Percentiles rank a stretch among this genome's conserved stretches.
phyloP scores from a whole-genome alignment of 1,139 yeast genomes.

The Geotrichum klebahnii region DNA sequence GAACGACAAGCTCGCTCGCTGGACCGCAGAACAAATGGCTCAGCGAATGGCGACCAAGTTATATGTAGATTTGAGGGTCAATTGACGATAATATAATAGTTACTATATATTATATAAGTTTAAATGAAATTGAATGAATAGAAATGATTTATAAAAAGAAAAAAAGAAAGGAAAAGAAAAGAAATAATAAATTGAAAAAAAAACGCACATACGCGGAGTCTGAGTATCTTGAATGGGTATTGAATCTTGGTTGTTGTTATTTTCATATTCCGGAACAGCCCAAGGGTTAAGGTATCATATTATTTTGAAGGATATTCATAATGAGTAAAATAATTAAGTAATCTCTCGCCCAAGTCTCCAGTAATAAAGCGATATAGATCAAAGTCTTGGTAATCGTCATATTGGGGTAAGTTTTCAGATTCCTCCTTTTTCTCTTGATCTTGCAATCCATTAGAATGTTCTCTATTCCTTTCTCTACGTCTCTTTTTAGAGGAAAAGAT shows the following conservation, averaged over 20 bases:
- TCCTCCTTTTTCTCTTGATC: background rate
- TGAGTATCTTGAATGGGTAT: background rate
- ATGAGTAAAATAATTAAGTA: slow-evolving; percentile 6
- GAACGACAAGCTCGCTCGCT: slow-evolving; percentile 14
- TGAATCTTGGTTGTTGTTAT: background rate
- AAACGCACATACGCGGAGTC: background rate
- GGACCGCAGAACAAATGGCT: slow-evolving; percentile 17
- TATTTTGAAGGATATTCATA: background rate
- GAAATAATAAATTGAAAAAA: background rate
- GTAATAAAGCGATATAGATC: slow-evolving; percentile 13
- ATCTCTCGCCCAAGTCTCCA: slow-evolving; percentile 14
- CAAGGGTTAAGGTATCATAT: background rate
- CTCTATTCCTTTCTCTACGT: background rate
- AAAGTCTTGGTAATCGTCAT: background rate
- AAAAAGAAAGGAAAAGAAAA: background rate
- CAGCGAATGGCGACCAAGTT: slow-evolving; percentile 18
- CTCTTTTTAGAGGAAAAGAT: slow-evolving; percentile 5
- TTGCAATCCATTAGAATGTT: background rate
- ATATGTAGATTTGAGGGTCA: too few relatives aligned
- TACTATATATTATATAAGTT: too few relatives aligned
- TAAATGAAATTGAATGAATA: background rate
- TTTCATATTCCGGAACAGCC: too few relatives aligned
- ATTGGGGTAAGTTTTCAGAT: background rate
- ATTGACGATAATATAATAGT: background rate
- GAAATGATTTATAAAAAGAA: background rate